Percentiles rank a stretch among this genome's conserved stretches.
Evolutionary conservation across 108 stramenopile genomes (phyloP).

Genomic region (Cyclotella baltica): DNA sequence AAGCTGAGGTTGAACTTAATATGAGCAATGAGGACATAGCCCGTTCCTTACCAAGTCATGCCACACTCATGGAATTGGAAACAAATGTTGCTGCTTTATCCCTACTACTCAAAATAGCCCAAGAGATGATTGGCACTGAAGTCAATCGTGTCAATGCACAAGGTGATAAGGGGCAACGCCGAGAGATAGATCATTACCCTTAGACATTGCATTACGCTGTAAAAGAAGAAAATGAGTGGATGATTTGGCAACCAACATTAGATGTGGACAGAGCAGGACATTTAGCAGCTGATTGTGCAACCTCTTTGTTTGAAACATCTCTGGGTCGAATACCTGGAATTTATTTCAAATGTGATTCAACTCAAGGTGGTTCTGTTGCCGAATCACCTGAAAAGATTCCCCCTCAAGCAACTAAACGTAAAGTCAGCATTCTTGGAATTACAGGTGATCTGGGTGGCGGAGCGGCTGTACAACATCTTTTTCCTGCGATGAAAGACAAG

Average conservation of each 20-base stretch:
- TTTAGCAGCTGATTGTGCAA: background rate
- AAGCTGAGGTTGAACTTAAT: background rate
- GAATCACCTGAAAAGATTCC: too few species aligned
- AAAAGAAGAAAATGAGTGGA: background rate
- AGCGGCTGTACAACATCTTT: too few species aligned
- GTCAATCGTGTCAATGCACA: background rate
- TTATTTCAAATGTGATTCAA: too few species aligned
- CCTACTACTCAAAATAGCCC: background rate
- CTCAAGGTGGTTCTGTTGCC: too few species aligned
- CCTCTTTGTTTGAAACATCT: background rate
- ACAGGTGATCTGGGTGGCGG: too few species aligned
- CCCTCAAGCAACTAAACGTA: too few species aligned
- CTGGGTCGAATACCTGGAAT: too few species aligned
- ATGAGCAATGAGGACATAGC: background rate
- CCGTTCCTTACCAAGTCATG: background rate
- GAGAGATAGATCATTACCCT: background rate
- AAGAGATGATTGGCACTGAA: background rate
- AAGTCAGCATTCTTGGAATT: too few species aligned
- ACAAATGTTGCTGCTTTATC: background rate
- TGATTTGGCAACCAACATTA: background rate
- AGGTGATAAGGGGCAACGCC: background rate
- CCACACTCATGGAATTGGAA: background rate
- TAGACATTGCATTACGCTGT: background rate
- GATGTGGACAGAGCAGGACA: background rate
- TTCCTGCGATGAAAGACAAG: too few species aligned